Evolutionary conservation across 441 rosid genomes (phyloP), one percentile per base, ranked within the genome.

Genomic region (Adansonia gregorii): DNA sequence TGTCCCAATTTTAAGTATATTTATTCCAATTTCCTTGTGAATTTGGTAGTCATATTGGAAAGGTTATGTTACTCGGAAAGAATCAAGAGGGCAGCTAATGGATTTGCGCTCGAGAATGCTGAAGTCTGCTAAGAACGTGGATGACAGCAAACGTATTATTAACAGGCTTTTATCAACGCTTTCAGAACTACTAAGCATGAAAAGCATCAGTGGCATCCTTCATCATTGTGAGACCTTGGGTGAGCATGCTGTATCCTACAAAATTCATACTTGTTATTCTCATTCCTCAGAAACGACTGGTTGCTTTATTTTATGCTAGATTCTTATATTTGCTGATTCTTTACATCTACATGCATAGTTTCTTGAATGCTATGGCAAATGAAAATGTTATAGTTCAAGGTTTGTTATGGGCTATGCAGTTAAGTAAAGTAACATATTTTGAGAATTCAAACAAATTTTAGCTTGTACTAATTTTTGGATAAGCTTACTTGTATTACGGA

Each of bases 151-250:
- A 90, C 90, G 97, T 8, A 81, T 95, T 41, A 90, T 95, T 72
- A 93, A 94, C 87, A 89, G 87, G 83, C 99, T 94, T 78, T 79
- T 86, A 48, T 78, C 84, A 22, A 97, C 99, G 58, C 90, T 94
- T 70, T 88, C 91, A 3, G 98, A 92, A 82, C 85, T 95, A 74
- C 84, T 83, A 15, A 91, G 84, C 88, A 87, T 89, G 91, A 92
- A 88, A 84, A 94, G 95, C 59, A 82, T 93, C 82, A 89, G 91
- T 67, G 89, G 90, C 81, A 91, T 95, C 85, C 97, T 95, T 80
- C 97, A 92, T 78, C 90, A 81, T 39, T 91, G 98, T 80, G 91
- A 93, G 78, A 92, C 90, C 63, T 82, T 95, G 77, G 94, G 98
- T 94, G 79, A 83, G 88, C 51, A 64, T 14, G 56, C 43, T 48